Percentiles rank a stretch among this genome's conserved stretches.
Conservation (phyloP, 148 eudicot genomes). For the Diospyros kaki region DNA sequence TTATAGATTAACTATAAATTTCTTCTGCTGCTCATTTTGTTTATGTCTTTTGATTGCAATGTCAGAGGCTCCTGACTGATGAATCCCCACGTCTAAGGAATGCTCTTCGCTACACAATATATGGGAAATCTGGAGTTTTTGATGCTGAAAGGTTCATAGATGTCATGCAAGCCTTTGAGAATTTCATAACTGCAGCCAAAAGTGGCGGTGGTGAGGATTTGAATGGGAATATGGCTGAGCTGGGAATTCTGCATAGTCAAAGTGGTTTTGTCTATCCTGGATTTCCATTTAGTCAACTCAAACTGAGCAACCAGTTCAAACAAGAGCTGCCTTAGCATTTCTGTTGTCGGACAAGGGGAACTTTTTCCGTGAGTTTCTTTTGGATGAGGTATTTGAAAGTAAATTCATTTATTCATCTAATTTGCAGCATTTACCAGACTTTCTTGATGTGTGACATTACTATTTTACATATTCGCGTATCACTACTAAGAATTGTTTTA, state of each 20-base stretch:
- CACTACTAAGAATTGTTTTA: neutral
- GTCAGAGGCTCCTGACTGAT: constrained; percentile 90
- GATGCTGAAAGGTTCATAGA: constrained; percentile 98
- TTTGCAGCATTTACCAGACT: neutral
- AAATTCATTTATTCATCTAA: neutral
- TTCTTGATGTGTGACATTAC: constrained; percentile 1
- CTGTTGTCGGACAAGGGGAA: constrained; percentile 83
- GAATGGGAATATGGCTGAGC: constrained; percentile 90
- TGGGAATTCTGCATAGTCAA: constrained; percentile 70
- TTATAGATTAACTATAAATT: neutral
- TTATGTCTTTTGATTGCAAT: neutral
- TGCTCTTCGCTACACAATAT: constrained; percentile 92
- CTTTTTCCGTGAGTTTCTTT: constrained; percentile 90
- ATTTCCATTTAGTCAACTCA: constrained; percentile 36
- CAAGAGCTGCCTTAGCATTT: constrained; percentile 89
- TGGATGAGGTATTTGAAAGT: constrained; percentile 74
- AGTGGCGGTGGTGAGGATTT: constrained; percentile 94
- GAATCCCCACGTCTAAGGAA: constrained; percentile 92
- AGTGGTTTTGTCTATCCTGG: constrained; percentile 28
- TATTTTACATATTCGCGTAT: neutral
- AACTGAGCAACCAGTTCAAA: constrained; percentile 61
- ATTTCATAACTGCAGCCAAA: constrained; percentile 83
- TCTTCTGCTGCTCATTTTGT: constrained; percentile 5
- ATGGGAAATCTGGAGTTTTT: constrained; percentile 93
- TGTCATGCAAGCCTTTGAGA: constrained; percentile 99